Conservation (phyloP, 768 basidiomycete species). For the Kwoniella shandongensis region DNA sequence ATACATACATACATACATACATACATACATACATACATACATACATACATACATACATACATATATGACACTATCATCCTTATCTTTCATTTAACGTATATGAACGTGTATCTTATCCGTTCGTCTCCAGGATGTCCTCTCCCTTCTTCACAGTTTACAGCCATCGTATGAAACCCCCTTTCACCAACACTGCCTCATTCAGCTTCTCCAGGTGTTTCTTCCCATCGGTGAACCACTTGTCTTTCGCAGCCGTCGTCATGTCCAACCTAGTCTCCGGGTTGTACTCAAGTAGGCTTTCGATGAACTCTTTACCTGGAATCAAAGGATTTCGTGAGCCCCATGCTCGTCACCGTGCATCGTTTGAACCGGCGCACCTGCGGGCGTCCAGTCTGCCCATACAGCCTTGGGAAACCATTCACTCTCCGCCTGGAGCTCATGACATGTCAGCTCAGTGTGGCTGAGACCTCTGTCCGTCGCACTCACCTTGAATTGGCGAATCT, state of each 20-base stretch:
- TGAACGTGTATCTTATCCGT: too few relatives aligned
- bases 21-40: too few relatives aligned
- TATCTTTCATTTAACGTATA: too few relatives aligned
- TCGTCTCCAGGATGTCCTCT: too few relatives aligned
- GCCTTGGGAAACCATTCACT: background rate
- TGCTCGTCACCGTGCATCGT: background rate
- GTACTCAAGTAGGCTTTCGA: slow-evolving; percentile 24
- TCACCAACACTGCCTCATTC: slow-evolving; percentile 58
- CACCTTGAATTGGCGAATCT: background rate
- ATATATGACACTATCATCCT: too few relatives aligned
- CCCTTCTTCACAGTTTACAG: too few relatives aligned
- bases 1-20: too few relatives aligned
- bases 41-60: too few relatives aligned
- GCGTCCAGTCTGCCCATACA: background rate
- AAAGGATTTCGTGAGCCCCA: background rate
- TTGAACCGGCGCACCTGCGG: slow-evolving; percentile 5
- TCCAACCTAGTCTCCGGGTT: slow-evolving; percentile 33
- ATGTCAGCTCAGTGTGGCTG: too few relatives aligned
- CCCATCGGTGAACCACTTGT: slow-evolving; percentile 59
- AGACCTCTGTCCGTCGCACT: background rate
- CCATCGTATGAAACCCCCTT: slow-evolving; percentile 2
- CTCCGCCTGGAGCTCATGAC: too few relatives aligned
- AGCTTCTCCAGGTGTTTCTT: slow-evolving; percentile 70
- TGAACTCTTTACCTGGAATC: slow-evolving; percentile 6
- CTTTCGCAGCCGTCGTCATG: slow-evolving; percentile 23